Evolutionary conservation across 2,329 filamentous ascomycete species (phyloP).

Genomic region (Fusarium sp.): DNA sequence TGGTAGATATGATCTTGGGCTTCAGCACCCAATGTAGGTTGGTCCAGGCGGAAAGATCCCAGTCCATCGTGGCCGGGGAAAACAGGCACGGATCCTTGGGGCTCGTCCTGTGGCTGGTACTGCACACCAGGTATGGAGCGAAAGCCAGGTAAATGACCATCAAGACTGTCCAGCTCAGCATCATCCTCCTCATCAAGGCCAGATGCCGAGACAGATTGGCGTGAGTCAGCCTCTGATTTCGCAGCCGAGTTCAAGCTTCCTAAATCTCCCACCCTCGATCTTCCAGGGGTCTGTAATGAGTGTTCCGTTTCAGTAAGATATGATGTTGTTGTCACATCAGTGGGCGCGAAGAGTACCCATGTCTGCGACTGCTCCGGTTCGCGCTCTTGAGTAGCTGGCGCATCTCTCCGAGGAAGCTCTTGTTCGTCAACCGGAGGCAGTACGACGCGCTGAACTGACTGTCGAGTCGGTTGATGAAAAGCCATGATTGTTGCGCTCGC

Average conservation of each 20-base stretch:
- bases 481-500: slow-evolving; percentile 59
- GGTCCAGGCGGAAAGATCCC: slow-evolving; percentile 81
- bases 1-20: slow-evolving; percentile 90
- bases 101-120: slow-evolving; percentile 42
- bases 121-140: slow-evolving; percentile 67
- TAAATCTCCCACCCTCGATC: slow-evolving; percentile 82
- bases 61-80: slow-evolving; percentile 94
- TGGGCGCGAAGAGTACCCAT: slow-evolving; percentile 95
- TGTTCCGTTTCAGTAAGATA: slow-evolving; percentile 77
- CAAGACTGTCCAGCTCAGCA: slow-evolving; percentile 89
- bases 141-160: slow-evolving; percentile 92
- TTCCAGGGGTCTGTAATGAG: slow-evolving; percentile 74
- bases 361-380: slow-evolving; percentile 81
- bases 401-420: slow-evolving; percentile 47
- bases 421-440: slow-evolving; percentile 58
- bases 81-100: slow-evolving; percentile 71
- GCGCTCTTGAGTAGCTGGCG: slow-evolving; percentile 51
- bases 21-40: slow-evolving; percentile 64
- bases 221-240: slow-evolving; percentile 67
- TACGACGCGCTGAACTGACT: slow-evolving; percentile 63
- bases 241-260: slow-evolving; percentile 80
- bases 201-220: slow-evolving; percentile 56
- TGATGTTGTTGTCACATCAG: slow-evolving; percentile 72
- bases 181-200: slow-evolving; percentile 70
- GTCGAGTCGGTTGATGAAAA: slow-evolving; percentile 71